A percentile compares a stretch with the other conserved stretches of the same genome.
Conservation (phyloP, 2,329 filamentous ascomycete species). For the Eutypa lata region DNA sequence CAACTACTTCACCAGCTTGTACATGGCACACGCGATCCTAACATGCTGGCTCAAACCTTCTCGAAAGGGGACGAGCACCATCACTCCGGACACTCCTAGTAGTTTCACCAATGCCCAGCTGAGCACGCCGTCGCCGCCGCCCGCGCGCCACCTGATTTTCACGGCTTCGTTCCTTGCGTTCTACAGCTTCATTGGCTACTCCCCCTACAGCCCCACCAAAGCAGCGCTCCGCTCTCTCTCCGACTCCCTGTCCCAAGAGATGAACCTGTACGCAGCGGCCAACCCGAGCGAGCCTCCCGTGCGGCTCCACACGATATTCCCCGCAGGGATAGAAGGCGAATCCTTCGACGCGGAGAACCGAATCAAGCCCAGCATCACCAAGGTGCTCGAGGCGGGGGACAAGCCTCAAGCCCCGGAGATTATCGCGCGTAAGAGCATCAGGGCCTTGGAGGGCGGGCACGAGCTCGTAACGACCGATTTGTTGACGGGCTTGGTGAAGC, state of each 20-base stretch:
- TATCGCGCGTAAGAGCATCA: conserved; percentile 20
- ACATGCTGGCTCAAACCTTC: conserved; percentile 25
- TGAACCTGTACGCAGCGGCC: conserved; percentile 32
- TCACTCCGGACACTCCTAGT: background rate
- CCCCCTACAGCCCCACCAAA: conserved; percentile 64
- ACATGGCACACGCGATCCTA: conserved; percentile 35
- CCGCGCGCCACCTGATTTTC: conserved; percentile 61
- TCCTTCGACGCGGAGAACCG: conserved; percentile 35
- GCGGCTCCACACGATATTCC: conserved; percentile 63
- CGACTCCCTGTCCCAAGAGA: conserved; percentile 63
- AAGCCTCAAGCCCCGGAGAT: conserved; percentile 9
- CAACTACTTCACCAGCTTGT: conserved; percentile 38
- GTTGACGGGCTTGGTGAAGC: conserved; percentile 9
- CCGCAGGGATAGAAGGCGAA: conserved; percentile 60
- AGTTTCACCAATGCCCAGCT: background rate
- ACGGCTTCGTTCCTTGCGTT: conserved; percentile 63
- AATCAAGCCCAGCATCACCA: conserved; percentile 15
- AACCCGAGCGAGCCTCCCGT: conserved; percentile 32
- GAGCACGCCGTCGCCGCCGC: background rate
- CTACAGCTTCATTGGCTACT: conserved; percentile 61
- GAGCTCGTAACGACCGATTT: conserved; percentile 25
- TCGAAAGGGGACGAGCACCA: too few species aligned
- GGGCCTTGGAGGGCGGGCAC: conserved; percentile 22
- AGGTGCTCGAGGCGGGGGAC: conserved; percentile 15
- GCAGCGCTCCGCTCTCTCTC: conserved; percentile 63